Conservation (phyloP, 108 stramenopile genomes). For the Skeletonema potamos region DNA sequence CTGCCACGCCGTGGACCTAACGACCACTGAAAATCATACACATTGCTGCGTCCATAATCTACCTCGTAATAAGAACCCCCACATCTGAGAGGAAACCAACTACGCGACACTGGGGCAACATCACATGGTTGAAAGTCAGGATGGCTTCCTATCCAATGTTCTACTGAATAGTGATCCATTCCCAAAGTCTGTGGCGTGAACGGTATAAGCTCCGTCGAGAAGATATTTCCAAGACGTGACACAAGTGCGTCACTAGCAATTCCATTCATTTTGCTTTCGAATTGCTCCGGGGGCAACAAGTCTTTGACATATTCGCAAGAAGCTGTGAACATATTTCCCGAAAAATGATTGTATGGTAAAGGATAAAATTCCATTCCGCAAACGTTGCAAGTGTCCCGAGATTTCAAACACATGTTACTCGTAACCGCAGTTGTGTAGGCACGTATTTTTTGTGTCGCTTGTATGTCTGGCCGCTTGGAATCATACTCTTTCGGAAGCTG, state of each 20-base stretch:
- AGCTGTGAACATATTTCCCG: slow-evolving; percentile 44
- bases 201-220: slow-evolving; percentile 28
- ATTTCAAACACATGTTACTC: slow-evolving; percentile 48
- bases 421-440: slow-evolving; percentile 43
- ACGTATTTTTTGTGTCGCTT: slow-evolving; percentile 37
- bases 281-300: slow-evolving; percentile 28
- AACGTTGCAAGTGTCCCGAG: slow-evolving; percentile 41
- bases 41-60: slow-evolving; percentile 39
- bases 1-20: slow-evolving; percentile 37
- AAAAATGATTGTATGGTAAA: slow-evolving; percentile 38
- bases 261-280: slow-evolving; percentile 31
- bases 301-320: slow-evolving; percentile 41
- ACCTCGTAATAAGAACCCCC: slow-evolving; percentile 21
- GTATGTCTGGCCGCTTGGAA: slow-evolving; percentile 19
- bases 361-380: slow-evolving; percentile 46
- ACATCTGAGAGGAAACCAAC: slow-evolving; percentile 35
- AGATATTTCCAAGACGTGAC: slow-evolving; percentile 25
- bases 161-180: slow-evolving; percentile 36
- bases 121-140: slow-evolving; percentile 41
- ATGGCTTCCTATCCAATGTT: slow-evolving; percentile 47
- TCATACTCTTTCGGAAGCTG: slow-evolving; percentile 20
- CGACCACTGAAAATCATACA: slow-evolving; percentile 40
- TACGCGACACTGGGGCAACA: slow-evolving; percentile 28
- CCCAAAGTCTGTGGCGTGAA: slow-evolving; percentile 42
- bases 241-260: slow-evolving; percentile 25